A percentile compares a stretch with the other conserved stretches of the same genome.
These are phyloP conservation scores for Fusarium hainanense DNA, from an alignment of 2,329 filamentous ascomycete species.

Conservation along the genomic window DNA sequence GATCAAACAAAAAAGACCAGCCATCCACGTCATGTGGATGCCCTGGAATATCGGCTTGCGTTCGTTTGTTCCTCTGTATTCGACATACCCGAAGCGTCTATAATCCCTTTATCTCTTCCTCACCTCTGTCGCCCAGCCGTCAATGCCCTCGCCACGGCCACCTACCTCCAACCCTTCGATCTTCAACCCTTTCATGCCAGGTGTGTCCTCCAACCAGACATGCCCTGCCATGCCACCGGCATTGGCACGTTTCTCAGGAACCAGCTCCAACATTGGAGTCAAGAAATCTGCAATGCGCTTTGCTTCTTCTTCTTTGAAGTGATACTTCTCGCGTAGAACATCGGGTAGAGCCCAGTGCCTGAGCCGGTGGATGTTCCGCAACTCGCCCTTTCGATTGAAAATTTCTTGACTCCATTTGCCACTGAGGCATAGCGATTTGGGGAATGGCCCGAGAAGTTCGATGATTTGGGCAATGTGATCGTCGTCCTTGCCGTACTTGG, in stretches of 20 bases:
- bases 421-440: conserved; percentile 88
- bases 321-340: conserved; percentile 95
- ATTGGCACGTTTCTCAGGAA: conserved; percentile 90
- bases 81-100: conserved; percentile 34
- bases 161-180: conserved; percentile 81
- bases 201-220: conserved; percentile 82
- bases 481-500: conserved; percentile 99
- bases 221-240: conserved; percentile 95
- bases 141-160: conserved; percentile 88
- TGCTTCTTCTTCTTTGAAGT: conserved; percentile 85
- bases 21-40: conserved; percentile 16
- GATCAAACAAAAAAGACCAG: conserved; percentile 31
- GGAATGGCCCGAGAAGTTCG: conserved; percentile 92
- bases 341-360: conserved; percentile 96
- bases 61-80: conserved; percentile 40
- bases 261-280: conserved; percentile 88
- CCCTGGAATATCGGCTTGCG: conserved; percentile 29
- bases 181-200: conserved; percentile 85
- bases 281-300: conserved; percentile 84
- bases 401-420: conserved; percentile 99
- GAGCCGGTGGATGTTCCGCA: conserved; percentile 95
- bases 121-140: conserved; percentile 91
- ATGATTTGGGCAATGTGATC: conserved; percentile 99
- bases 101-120: conserved; percentile 74
- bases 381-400: conserved; percentile 96